phyloP scores from a whole-genome alignment of 192 early-diverging fungal species.

The Backusella westeae region DNA sequence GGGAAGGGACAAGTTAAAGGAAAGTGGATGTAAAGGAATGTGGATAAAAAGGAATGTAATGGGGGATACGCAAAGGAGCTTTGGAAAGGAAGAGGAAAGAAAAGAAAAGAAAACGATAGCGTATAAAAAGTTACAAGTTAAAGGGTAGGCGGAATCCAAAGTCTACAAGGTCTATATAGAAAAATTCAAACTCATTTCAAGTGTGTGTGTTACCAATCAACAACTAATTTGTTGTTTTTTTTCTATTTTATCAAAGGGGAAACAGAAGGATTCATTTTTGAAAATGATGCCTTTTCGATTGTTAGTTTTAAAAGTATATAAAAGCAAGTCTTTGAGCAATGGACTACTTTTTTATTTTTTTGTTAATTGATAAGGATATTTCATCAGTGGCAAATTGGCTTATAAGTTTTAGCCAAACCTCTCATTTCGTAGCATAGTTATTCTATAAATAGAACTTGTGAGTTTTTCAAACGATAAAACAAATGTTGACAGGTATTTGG shows the following conservation, averaged over 20 bases:
- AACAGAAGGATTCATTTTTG: background rate
- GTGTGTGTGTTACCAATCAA: background rate
- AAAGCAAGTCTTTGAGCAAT: background rate
- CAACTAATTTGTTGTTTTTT: background rate
- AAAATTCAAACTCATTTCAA: background rate
- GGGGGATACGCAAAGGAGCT: background rate
- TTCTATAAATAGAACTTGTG: background rate
- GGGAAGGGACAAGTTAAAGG: background rate
- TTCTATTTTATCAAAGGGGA: background rate
- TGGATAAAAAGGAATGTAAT: constrained; percentile 1
- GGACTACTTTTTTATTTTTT: background rate
- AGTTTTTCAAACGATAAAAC: background rate
- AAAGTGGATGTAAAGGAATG: background rate
- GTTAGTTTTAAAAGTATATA: background rate
- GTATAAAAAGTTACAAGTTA: background rate
- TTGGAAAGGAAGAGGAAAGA: background rate
- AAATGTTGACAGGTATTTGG: too few relatives aligned
- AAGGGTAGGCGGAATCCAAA: background rate
- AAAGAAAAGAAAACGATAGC: background rate
- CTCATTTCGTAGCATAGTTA: background rate
- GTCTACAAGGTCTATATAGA: background rate
- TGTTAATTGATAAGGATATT: too few relatives aligned
- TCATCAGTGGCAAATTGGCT: background rate
- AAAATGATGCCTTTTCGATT: background rate
- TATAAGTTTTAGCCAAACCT: background rate